These are phyloP conservation scores for Pleurotus djamor DNA, from an alignment of 768 basidiomycete genomes.

Conservation along the genomic window DNA sequence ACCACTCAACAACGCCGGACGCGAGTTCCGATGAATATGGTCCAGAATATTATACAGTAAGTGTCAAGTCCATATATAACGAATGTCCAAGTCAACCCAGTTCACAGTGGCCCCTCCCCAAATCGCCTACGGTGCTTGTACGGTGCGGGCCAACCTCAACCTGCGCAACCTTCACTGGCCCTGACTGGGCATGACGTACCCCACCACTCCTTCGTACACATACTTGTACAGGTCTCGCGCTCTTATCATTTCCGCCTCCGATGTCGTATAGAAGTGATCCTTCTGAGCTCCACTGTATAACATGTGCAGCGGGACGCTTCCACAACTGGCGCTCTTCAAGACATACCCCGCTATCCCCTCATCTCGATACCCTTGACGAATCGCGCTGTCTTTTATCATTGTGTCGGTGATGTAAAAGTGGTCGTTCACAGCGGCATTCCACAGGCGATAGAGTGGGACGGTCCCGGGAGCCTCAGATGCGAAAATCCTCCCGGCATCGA, in stretches of 20 bases:
- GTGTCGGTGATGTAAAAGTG: slow-evolving; percentile 19
- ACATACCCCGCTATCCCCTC: background rate
- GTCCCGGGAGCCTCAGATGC: background rate
- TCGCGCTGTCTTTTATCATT: background rate
- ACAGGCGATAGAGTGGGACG: slow-evolving; percentile 17
- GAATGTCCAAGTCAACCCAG: too few species aligned
- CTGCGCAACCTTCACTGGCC: too few species aligned
- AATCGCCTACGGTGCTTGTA: too few species aligned
- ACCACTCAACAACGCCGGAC: too few species aligned
- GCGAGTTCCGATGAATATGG: too few species aligned
- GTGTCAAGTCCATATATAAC: too few species aligned
- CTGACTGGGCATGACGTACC: background rate
- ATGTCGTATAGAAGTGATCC: background rate
- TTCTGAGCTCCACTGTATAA: background rate
- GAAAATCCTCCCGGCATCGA: background rate
- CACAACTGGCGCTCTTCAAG: background rate
- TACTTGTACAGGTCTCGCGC: background rate
- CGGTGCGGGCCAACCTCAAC: too few species aligned
- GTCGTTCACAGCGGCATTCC: slow-evolving; percentile 6
- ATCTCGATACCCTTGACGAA: background rate
- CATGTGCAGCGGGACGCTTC: background rate
- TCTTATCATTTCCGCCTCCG: background rate
- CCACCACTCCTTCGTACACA: background rate
- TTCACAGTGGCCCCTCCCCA: too few species aligned
- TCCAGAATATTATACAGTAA: too few species aligned